Base-by-base conservation (phyloP, 306 rosid species). In the Quercus suber region DNA sequence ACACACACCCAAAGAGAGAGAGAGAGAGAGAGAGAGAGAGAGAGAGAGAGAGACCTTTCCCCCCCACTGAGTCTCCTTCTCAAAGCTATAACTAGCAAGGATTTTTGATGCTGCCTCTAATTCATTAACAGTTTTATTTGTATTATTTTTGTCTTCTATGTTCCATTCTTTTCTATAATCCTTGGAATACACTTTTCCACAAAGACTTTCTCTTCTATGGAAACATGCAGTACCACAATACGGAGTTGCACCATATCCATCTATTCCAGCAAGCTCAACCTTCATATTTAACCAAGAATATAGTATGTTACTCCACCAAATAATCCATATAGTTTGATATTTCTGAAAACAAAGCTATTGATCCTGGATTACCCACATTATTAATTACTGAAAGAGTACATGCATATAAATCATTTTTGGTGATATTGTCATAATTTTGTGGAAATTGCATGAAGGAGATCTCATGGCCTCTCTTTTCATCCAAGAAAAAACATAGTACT, bases 211-310 rank as follows among this genome's bases (percentile, higher is more conserved):
- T 84, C 96, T 88, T 74, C 94, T 31, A 79, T 92, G 97, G 67
- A 91, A 88, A 67, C 96, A 89, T 20, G 90, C 97, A 18, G 92
- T 89, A 37, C 97, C 97, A 70, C 87, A 76, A 69, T 85, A 93
- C 68, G 89, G 25, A 12, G 89, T 67, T 13, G 86, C 86, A 28
- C 86, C 92, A 70, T 81, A 71, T 53, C 94, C 92, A 63, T 82
- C 76, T 27, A 85, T 0, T 9, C 91, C 94, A 25, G 88, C 80
- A 25, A 82, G 75, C 74, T 91, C 94, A 76, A 88, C 8, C 96
- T 93, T 74, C 23, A 78, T 5, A 53, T n/a, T 82, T 20, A 45
- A 35, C 41, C 19, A 45, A 35, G 21, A 57, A 64, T 73, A 70
- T 14, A 10, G 0, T 7, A 27, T 33, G 15, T 21, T 9, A 63